phyloP scores from a whole-genome alignment of 805 yeast species.

The Saccharomycopsis schoenii region DNA sequence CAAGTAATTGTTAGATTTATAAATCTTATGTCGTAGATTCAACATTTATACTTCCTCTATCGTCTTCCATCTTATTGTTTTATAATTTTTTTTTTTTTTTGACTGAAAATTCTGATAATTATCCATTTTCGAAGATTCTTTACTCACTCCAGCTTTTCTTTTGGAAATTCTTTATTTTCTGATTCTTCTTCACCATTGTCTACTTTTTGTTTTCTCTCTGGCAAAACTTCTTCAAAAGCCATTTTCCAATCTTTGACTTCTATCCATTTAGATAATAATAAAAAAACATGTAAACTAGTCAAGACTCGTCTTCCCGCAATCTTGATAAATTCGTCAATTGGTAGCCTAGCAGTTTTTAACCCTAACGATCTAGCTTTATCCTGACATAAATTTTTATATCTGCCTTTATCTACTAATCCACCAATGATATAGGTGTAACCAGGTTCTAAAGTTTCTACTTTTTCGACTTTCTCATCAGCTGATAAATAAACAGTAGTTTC shows the following conservation, averaged over 20 bases:
- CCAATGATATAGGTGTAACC: slow-evolving; percentile 81
- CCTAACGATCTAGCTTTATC: slow-evolving; percentile 72
- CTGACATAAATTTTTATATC: slow-evolving; percentile 72
- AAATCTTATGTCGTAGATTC: too few relatives aligned
- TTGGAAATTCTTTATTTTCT: slow-evolving; percentile 9
- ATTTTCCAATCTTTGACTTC: slow-evolving; percentile 73
- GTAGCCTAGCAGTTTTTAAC: slow-evolving; percentile 65
- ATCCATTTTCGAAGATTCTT: too few relatives aligned
- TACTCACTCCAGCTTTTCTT: not conserved
- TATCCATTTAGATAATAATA: slow-evolving; percentile 70
- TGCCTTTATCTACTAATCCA: slow-evolving; percentile 92
- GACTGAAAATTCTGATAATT: too few relatives aligned
- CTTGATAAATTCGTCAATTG: slow-evolving; percentile 76
- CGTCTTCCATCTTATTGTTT: too few relatives aligned
- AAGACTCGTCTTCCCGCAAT: slow-evolving; percentile 80
- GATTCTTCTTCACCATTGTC: slow-evolving; percentile 17
- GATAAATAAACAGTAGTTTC: slow-evolving; percentile 55
- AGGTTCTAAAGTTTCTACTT: slow-evolving; percentile 48
- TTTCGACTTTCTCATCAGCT: slow-evolving; percentile 72
- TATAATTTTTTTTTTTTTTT: too few relatives aligned
- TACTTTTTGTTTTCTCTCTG: slow-evolving; percentile 53
- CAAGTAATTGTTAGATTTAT: too few relatives aligned
- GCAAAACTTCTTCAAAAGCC: slow-evolving; percentile 82
- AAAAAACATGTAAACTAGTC: slow-evolving; percentile 94
- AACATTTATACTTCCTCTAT: too few relatives aligned